Evolutionary conservation across 768 basidiomycete genomes (phyloP).

Genomic region (Mycena epipterygia): DNA sequence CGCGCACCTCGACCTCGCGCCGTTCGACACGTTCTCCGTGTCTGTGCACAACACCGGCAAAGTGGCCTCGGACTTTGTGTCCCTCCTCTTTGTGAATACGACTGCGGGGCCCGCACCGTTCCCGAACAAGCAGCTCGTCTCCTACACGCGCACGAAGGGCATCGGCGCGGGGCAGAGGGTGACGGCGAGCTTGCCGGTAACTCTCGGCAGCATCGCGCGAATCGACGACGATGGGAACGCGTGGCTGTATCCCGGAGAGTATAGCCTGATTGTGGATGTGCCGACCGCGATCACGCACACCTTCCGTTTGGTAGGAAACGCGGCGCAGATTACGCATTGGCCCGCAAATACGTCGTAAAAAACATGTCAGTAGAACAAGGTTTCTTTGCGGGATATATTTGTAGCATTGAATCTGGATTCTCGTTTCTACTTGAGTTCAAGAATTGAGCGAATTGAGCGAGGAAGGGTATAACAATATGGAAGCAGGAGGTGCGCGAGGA

Average conservation of each 20-base stretch:
- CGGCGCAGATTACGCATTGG: slow-evolving; percentile 23
- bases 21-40: slow-evolving; percentile 64
- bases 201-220: slow-evolving; percentile 32
- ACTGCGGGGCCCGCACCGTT: slow-evolving; percentile 63
- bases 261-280: slow-evolving; percentile 30
- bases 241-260: slow-evolving; percentile 31
- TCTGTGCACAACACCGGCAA: slow-evolving; percentile 63
- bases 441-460: too few species aligned
- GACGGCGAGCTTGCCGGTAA: slow-evolving; percentile 30
- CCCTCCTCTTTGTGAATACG: slow-evolving; percentile 65
- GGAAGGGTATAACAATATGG: too few species aligned
- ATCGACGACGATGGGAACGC: slow-evolving; percentile 22
- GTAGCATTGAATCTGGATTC: too few species aligned
- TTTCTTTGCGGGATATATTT: too few species aligned
- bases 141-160: slow-evolving; percentile 59
- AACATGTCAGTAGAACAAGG: too few species aligned
- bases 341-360: slow-evolving; percentile 13
- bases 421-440: too few species aligned
- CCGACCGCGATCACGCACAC: slow-evolving; percentile 27
- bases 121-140: slow-evolving; percentile 65
- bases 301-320: slow-evolving; percentile 28
- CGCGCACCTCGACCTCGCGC: slow-evolving; percentile 55
- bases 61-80: slow-evolving; percentile 66
- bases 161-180: slow-evolving; percentile 45
- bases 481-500: too few species aligned